These are phyloP conservation scores for Fusarium drepaniforme DNA, from an alignment of 2,329 filamentous ascomycete genomes.

Conservation along the genomic window DNA sequence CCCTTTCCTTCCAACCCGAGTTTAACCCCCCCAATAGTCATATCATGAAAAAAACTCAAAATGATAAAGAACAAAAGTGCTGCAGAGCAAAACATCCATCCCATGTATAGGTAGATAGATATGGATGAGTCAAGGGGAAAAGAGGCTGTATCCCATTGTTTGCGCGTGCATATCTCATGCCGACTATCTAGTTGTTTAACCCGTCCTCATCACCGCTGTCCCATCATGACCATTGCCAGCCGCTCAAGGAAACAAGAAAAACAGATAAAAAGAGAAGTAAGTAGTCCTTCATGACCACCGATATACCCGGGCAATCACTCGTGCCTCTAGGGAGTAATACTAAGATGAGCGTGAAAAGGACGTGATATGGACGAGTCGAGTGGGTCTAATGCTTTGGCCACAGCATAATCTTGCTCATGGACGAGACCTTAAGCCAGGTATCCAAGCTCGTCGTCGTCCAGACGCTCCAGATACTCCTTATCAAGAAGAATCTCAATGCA, in stretches of 20 bases:
- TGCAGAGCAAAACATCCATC: conserved; percentile 4
- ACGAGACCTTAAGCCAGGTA: conserved; percentile 80
- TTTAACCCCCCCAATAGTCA: conserved; percentile 2
- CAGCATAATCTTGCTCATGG: not conserved
- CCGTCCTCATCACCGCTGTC: conserved; percentile 18
- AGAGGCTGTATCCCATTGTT: not conserved
- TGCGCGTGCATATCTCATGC: conserved; percentile 14
- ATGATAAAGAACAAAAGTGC: conserved; percentile 11
- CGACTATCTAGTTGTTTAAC: conserved; percentile 34
- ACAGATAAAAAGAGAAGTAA: conserved; percentile 16
- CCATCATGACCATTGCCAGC: conserved; percentile 17
- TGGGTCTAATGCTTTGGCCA: not conserved
- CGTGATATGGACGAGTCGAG: not conserved
- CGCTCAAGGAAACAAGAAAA: conserved; percentile 28
- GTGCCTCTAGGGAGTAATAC: conserved; percentile 15
- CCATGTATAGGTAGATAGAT: not conserved
- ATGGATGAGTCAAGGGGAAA: not conserved
- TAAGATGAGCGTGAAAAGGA: conserved; percentile 6
- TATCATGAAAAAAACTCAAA: conserved; percentile 15
- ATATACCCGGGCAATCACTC: not conserved
- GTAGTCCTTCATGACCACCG: conserved; percentile 13
- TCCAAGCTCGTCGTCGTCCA: conserved; percentile 93
- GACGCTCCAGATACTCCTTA: conserved; percentile 97
- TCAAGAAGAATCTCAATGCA: conserved; percentile 98
- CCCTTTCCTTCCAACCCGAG: not conserved